Base-by-base conservation (phyloP, 768 basidiomycete genomes). In the Trametes cinnabarina region DNA sequence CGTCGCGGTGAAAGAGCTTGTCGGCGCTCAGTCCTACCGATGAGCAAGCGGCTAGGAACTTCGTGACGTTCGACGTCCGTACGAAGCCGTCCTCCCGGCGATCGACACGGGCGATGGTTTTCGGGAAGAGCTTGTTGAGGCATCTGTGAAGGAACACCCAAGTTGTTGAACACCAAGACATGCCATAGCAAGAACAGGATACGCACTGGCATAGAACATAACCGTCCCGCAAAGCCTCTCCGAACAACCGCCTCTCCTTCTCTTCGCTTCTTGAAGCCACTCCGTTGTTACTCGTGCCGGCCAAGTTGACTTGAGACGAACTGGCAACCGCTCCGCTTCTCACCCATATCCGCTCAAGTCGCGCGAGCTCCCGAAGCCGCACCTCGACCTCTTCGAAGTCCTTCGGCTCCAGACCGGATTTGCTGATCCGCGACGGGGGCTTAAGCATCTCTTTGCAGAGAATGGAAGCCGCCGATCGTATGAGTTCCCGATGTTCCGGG, bases 141-240 rank as follows among this genome's bases (percentile, higher is more conserved):
- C 93, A 79, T 61, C 92, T 94, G 66, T 15, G 17, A n/a, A 40
- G 4, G 37, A 2, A 42, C 3, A 61, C 14, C 26, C 30, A 30
- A 17, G 44, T 37, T 25, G 30, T 15, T 35, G 26, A 47, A 47
- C 25, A 22, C 22, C 23, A 17, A 26, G 25, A 30, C 22, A 14
- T 26, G 15, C 11, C 6, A 20, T 5, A 35, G 41, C 12, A 35
- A 55, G 63, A 25, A 19, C 57, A 41, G 39, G 50, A 61, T 34
- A 85, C 93, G 75, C 68, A 95, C 94, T 91, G 87, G 84, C 94
- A 94, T 22, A 96, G 79, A 20, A 95, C 82, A 70, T 86, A 88
- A 1, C 94, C 94, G 74, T 96, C 94, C 65, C 84, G 74, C 54
- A 95, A 69, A 0, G 89, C 85, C 52, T 94, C 90, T 32, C 79